Conservation (phyloP, 352 stramenopile species). For the Phytophthora nicotianae region DNA sequence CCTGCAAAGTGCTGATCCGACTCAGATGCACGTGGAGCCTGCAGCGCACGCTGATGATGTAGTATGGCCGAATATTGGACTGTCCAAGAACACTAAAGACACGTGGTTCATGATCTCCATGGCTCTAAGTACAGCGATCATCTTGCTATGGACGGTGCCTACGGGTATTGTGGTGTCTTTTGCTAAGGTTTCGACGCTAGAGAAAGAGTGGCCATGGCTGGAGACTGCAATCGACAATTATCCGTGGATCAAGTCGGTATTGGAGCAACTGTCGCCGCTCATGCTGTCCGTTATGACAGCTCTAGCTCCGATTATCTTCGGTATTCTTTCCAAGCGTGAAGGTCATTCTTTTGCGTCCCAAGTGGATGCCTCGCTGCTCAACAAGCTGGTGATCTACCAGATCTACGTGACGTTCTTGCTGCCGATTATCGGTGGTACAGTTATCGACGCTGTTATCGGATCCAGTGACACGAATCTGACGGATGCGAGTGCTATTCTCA, state of each 20-base stretch:
- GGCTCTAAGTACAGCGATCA: slow-evolving; percentile 64
- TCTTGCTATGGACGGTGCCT: slow-evolving; percentile 85
- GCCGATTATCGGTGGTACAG: slow-evolving; percentile 82
- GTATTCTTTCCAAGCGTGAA: slow-evolving; percentile 80
- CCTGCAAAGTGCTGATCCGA: slow-evolving; percentile 73
- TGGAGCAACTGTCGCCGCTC: slow-evolving; percentile 79
- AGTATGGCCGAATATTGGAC: slow-evolving; percentile 81
- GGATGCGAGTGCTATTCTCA: slow-evolving; percentile 52
- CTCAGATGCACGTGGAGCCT: slow-evolving; percentile 71
- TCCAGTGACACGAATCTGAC: slow-evolving; percentile 50
- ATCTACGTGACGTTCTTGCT: slow-evolving; percentile 84
- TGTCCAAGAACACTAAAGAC: slow-evolving; percentile 76
- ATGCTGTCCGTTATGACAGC: slow-evolving; percentile 83
- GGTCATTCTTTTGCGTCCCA: slow-evolving; percentile 70
- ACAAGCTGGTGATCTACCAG: slow-evolving; percentile 86
- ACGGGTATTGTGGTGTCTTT: slow-evolving; percentile 80
- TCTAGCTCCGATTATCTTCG: slow-evolving; percentile 84
- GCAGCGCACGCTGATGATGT: slow-evolving; percentile 71
- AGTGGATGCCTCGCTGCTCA: slow-evolving; percentile 73
- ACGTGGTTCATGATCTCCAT: slow-evolving; percentile 75
- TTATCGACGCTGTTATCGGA: slow-evolving; percentile 74
- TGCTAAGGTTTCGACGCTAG: slow-evolving; percentile 65
- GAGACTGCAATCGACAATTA: slow-evolving; percentile 52
- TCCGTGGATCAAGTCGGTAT: slow-evolving; percentile 68
- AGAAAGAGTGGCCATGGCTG: slow-evolving; percentile 56